These are phyloP conservation scores for Epichloe uncinata DNA, from an alignment of 2,329 filamentous ascomycete genomes.

Conservation along the genomic window DNA sequence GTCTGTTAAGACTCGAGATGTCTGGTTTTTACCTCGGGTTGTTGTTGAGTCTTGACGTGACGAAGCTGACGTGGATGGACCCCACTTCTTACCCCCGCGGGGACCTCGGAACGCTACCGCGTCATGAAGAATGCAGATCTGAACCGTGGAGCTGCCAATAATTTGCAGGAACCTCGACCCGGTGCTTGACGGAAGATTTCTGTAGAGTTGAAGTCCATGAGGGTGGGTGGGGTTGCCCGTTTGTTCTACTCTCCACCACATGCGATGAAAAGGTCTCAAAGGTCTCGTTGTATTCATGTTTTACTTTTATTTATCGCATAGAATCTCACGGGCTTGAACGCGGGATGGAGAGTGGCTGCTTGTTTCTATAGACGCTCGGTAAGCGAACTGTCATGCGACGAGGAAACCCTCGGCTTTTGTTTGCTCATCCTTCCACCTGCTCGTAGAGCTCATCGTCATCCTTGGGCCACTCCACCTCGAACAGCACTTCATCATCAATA, in stretches of 20 bases:
- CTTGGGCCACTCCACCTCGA: slow-evolving; percentile 32
- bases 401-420: background rate
- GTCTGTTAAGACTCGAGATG: background rate
- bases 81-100: too few relatives aligned
- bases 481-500: slow-evolving; percentile 26
- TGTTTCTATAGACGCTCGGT: background rate
- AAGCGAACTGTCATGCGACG: background rate
- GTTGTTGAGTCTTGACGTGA: too few relatives aligned
- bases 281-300: background rate
- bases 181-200: too few relatives aligned
- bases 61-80: too few relatives aligned
- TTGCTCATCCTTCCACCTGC: slow-evolving; percentile 2
- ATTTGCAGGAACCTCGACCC: too few relatives aligned
- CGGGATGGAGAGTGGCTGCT: background rate
- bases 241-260: background rate
- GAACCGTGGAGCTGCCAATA: too few relatives aligned
- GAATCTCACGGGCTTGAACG: background rate
- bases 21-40: too few relatives aligned
- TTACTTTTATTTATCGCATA: background rate
- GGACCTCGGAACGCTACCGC: too few relatives aligned
- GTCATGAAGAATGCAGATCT: too few relatives aligned
- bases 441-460: slow-evolving; percentile 28
- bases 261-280: too few relatives aligned
- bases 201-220: too few relatives aligned
- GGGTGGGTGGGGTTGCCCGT: too few relatives aligned